Percentiles rank a stretch among this genome's conserved stretches.
These are phyloP conservation scores for Leccinum variabile DNA, from an alignment of 1,284 basidiomycete genomes.

Conservation along the genomic window DNA sequence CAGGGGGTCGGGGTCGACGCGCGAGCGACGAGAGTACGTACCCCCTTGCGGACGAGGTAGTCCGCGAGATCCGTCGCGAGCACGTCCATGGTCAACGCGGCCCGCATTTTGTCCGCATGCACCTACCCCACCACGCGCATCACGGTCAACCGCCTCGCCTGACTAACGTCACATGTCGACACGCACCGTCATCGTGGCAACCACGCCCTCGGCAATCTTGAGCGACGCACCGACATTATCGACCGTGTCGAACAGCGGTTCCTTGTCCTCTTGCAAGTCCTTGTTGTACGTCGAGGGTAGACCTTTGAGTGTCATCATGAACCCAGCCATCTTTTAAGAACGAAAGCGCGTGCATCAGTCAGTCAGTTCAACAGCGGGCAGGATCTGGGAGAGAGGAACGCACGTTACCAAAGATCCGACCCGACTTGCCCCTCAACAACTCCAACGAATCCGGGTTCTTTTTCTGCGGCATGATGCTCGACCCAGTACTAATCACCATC, in stretches of 20 bases:
- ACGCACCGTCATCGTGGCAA: conserved; percentile 82
- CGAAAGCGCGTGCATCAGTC: background rate
- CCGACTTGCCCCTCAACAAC: conserved; percentile 91
- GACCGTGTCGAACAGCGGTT: conserved; percentile 93
- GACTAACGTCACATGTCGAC: conserved; percentile 1
- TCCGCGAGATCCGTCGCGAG: conserved; percentile 97
- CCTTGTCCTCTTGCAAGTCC: conserved; percentile 98
- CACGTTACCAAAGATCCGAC: conserved; percentile 91
- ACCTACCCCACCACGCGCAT: conserved; percentile 51
- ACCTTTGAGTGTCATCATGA: conserved; percentile 97
- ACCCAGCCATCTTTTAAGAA: conserved; percentile 82
- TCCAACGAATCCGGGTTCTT: conserved; percentile 98
- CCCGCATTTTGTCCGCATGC: conserved; percentile 85
- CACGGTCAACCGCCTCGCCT: background rate
- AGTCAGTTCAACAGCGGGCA: background rate
- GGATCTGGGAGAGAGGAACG: conserved; percentile 20
- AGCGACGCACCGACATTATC: conserved; percentile 90
- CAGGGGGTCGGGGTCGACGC: background rate
- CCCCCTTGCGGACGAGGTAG: conserved; percentile 97
- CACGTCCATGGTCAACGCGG: conserved; percentile 93
- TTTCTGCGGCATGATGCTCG: conserved; percentile 99
- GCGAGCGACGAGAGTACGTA: conserved; percentile 40
- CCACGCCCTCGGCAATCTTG: conserved; percentile 91
- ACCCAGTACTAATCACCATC: conserved; percentile 75
- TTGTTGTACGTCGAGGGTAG: conserved; percentile 99